Evolutionary conservation across 2,329 filamentous ascomycete species (phyloP).

Genomic region (Talaromyces islandicus): DNA sequence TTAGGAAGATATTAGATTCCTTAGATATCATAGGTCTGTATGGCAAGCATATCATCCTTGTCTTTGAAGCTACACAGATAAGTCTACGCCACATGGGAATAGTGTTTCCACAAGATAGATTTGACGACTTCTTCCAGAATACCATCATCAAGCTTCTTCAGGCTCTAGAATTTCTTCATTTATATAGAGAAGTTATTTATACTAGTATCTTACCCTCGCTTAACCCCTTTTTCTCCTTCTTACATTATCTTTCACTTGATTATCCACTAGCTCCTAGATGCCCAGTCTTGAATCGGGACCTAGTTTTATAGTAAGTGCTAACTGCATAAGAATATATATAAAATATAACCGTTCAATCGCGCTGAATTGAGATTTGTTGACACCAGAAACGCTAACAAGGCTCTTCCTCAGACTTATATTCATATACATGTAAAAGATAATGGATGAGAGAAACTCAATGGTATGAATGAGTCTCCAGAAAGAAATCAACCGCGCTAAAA

Average conservation of each 20-base stretch:
- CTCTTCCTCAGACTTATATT: not conserved
- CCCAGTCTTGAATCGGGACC: too few species aligned
- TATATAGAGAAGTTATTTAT: slow-evolving; percentile 41
- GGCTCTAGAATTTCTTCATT: slow-evolving; percentile 43
- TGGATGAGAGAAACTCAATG: not conserved
- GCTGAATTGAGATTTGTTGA: not conserved
- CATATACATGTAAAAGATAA: not conserved
- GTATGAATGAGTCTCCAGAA: not conserved
- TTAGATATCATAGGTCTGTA: slow-evolving; percentile 2
- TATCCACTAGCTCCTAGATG: slow-evolving; percentile 22
- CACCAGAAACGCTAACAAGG: not conserved
- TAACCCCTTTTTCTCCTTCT: not conserved
- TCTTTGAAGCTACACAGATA: slow-evolving; percentile 39
- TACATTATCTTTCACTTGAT: not conserved
- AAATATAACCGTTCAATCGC: not conserved
- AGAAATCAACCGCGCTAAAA: not conserved
- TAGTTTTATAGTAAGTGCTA: not conserved
- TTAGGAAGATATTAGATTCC: slow-evolving; percentile 14
- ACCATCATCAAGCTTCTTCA: slow-evolving; percentile 36
- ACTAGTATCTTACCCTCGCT: slow-evolving; percentile 32
- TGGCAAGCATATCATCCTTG: slow-evolving; percentile 26
- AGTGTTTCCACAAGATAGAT: slow-evolving; percentile 26
- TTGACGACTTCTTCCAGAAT: slow-evolving; percentile 25
- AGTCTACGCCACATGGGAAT: slow-evolving; percentile 34
- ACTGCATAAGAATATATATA: not conserved